Evolutionary conservation across 2,329 filamentous ascomycete species (phyloP), one percentile per base, ranked within the genome.

Genomic region (Fusarium pseudoanthophilum): DNA sequence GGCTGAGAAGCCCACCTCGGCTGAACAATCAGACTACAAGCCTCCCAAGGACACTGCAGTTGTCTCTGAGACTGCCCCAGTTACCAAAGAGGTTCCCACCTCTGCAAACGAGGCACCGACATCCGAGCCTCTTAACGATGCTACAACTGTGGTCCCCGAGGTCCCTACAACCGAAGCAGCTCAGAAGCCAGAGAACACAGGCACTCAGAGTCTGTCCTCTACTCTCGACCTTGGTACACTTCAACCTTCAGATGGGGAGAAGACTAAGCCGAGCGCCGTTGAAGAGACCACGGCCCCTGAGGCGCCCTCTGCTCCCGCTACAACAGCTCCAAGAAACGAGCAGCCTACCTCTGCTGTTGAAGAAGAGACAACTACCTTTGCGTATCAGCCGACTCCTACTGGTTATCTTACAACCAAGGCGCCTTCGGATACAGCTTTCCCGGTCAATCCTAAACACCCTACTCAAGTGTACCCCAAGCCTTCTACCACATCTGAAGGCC

Each of bases 221-320:
- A 78, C 75, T 39, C 30, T 78, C 39, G 67, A 78, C 26, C 76
- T 78, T 32, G 76, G 76, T n/a, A 66, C 64, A 21, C 57, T 78
- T 16, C 65, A 72, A 36, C 69, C 76, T n/a, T 66, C 69, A 11
- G 60, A 69, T 24, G 67, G 43, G 43, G 58, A 36, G 11, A 57
- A 45, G 37, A 63, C 60, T 11, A 49, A 74, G 40, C 58, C 65
- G 14, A 39, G 53, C 55, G 49, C 64, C n/a, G 48, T 49, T 26
- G 40, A 73, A 36, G 64, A 74, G 59, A 68, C 75, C 13, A 53
- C 62, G 14, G 49, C 49, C 11, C 70, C 62, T 43, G 64, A 52
- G 26, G 37, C n/a, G 2, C 52, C 72, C 24, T 61, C 71, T 30
- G 52, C 65, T 59, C 45, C 64, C 24, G 40, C 48, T 16, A 48